phyloP scores from a whole-genome alignment of 2,329 filamentous ascomycete species.

The Ophiostoma ulmi region DNA sequence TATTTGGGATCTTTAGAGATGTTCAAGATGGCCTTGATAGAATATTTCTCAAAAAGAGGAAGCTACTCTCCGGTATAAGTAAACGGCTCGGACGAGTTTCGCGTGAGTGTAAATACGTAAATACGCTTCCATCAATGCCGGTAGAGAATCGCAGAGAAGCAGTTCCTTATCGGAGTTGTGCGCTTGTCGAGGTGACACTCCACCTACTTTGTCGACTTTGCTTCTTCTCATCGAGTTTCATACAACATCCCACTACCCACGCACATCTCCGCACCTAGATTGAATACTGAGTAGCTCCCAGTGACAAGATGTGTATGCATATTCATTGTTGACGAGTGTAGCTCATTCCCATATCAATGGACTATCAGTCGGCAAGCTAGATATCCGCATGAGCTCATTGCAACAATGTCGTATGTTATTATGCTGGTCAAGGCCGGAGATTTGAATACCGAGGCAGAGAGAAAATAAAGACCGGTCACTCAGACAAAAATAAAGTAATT shows the following conservation, averaged over 20 bases:
- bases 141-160: neutral
- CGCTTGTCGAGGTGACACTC: neutral
- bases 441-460: neutral
- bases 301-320: neutral
- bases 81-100: neutral
- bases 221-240: neutral
- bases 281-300: neutral
- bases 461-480: neutral
- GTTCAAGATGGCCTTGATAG: neutral
- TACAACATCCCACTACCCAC: neutral
- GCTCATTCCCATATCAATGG: neutral
- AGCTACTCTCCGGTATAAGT: conserved; percentile 1
- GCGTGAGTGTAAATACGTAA: neutral
- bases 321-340: neutral
- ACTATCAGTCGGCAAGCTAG: neutral
- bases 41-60: neutral
- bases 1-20: neutral
- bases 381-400: neutral
- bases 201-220: neutral
- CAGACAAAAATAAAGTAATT: neutral
- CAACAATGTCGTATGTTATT: neutral
- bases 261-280: neutral
- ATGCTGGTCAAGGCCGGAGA: neutral
- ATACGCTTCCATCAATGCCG: neutral
- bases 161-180: conserved; percentile 3